Conservation (phyloP, 139 green algal species). For the Picochlorum sp. region DNA sequence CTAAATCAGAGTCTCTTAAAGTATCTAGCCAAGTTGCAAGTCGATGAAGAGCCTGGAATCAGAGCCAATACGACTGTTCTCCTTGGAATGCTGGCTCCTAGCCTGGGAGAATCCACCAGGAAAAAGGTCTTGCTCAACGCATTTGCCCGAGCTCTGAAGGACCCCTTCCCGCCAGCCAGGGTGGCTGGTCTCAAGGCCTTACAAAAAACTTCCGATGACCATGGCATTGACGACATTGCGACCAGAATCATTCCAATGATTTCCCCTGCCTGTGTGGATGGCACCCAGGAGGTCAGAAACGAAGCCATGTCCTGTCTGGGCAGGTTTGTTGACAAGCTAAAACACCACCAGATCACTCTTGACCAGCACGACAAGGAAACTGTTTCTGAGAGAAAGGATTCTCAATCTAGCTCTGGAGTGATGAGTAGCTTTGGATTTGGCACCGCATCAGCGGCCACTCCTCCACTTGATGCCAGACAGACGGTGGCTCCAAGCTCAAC, state of each 20-base stretch:
- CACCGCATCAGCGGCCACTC: slow-evolving; percentile 14
- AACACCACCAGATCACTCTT: slow-evolving; percentile 8
- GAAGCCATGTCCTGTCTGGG: slow-evolving; percentile 36
- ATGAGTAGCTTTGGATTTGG: slow-evolving; percentile 3
- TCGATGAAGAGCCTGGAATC: slow-evolving; percentile 92
- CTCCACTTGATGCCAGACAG: slow-evolving; percentile 20
- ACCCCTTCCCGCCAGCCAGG: slow-evolving; percentile 71
- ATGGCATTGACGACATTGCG: slow-evolving; percentile 64
- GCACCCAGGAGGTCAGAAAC: slow-evolving; percentile 46
- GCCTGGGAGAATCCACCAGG: slow-evolving; percentile 66
- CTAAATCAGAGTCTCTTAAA: slow-evolving; percentile 84
- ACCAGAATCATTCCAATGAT: slow-evolving; percentile 64
- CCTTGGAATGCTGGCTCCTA: slow-evolving; percentile 82
- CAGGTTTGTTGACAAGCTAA: slow-evolving; percentile 22
- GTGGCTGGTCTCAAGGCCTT: slow-evolving; percentile 66
- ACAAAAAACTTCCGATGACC: slow-evolving; percentile 51
- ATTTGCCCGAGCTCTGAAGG: slow-evolving; percentile 82
- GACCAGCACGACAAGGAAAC: too few species aligned
- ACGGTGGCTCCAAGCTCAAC: slow-evolving; percentile 12
- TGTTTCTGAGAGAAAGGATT: too few species aligned
- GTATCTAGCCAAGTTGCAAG: slow-evolving; percentile 88
- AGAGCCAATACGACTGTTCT: slow-evolving; percentile 97
- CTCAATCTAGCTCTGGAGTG: too few species aligned
- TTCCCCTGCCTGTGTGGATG: slow-evolving; percentile 67
- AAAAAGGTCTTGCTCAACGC: slow-evolving; percentile 90